Evolutionary conservation across 192 early-diverging fungal species (phyloP).

Genomic region (Coemansia sp.): DNA sequence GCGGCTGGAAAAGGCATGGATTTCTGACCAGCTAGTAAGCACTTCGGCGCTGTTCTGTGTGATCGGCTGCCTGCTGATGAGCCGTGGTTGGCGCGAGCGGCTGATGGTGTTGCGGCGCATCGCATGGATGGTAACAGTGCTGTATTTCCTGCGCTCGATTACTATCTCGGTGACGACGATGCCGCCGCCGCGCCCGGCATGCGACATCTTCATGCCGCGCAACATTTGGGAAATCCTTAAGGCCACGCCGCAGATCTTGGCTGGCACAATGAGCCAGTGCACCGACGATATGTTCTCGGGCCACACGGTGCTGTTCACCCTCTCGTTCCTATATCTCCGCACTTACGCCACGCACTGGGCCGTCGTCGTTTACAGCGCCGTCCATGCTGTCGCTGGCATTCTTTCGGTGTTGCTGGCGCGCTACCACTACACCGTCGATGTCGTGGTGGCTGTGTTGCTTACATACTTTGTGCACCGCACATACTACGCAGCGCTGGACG

Average conservation of each 20-base stretch:
- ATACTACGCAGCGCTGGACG: conserved; percentile 55
- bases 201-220: conserved; percentile 18
- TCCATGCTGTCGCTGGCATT: conserved; percentile 49
- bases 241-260: conserved; percentile 29
- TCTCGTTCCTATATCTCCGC: conserved; percentile 58
- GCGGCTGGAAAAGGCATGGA: conserved; percentile 12
- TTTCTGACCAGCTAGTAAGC: conserved; percentile 31
- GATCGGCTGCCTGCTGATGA: conserved; percentile 24
- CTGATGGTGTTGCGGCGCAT: conserved; percentile 56
- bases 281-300: conserved; percentile 67
- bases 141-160: conserved; percentile 61
- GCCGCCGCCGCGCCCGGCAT: conserved; percentile 43
- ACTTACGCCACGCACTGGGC: conserved; percentile 55
- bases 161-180: conserved; percentile 62
- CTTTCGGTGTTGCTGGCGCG: conserved; percentile 57
- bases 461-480: conserved; percentile 59
- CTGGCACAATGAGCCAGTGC: conserved; percentile 53
- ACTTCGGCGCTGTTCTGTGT: conserved; percentile 14
- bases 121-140: conserved; percentile 52
- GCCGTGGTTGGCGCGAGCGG: conserved; percentile 41
- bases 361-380: conserved; percentile 40
- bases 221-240: conserved; percentile 10
- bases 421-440: conserved; percentile 63
- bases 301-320: conserved; percentile 57
- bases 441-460: conserved; percentile 59